Evolutionary conservation across 768 basidiomycete genomes (phyloP), one percentile per base, ranked within the genome.

Genomic region (Megacollybia marginata): DNA sequence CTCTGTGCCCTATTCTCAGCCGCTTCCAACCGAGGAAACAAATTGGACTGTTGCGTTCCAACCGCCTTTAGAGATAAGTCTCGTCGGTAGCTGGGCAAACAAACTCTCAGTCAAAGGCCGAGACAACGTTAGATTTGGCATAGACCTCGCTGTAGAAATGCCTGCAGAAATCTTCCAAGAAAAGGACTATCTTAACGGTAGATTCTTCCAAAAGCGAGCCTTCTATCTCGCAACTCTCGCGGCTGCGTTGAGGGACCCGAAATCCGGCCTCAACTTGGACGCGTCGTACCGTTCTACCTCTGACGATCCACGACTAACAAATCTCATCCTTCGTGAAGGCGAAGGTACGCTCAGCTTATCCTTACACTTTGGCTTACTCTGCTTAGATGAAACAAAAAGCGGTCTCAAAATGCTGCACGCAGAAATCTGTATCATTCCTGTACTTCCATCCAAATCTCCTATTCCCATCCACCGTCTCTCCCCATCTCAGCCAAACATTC

Each of bases 171-270:
- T 96, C n/a, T 94, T 98, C 59, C 91, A 95, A 69, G 91, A 94
- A 59, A 99, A 98, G 62, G 94, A 98, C 61, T 90, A 92, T 55
- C 71, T 92, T 50, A 85, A 93, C 60, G 79, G 83, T 8, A 80
- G 96, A 10, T 92, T 87, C 63, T 94, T 95, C 62, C 87, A 94
- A 62, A 98, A 98, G 62, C 76, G 90, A 35, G 84, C 91, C 0
- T 92, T 87, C 62, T 99, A 91, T 65, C 77, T 97, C 16, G 86
- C 92, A 7, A 79, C 78, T 4, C 69, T 98, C 42, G 88, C 89
- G 2, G 72, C 77, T 8, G 76, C 79, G 1, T 62, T 92, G 35
- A 67, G 67, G 40, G 63, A 67, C 33, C 64, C 72, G 11, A 71
- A 74, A 53, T 67, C 59, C 46, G 65, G 65, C 9, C 62, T 82